phyloP scores from a whole-genome alignment of 176 grass and related monocot species.

The Aegilops sharonensis region DNA sequence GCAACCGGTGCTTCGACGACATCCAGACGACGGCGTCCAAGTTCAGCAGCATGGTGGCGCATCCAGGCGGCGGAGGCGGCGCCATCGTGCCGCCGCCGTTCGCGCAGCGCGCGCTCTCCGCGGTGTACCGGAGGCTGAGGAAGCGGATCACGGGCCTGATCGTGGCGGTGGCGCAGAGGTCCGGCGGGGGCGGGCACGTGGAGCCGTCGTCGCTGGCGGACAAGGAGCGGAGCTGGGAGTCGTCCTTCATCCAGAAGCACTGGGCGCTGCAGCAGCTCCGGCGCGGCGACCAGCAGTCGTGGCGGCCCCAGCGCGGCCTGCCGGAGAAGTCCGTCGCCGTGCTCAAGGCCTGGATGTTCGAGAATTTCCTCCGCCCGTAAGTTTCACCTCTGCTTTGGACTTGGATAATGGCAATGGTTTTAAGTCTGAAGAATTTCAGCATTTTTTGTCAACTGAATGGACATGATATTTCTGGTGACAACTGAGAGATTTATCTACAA shows the following conservation, averaged over 20 bases:
- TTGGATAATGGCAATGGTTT: not conserved
- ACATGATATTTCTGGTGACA: too few species aligned
- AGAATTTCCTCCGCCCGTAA: constrained; percentile 98
- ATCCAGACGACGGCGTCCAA: constrained; percentile 48
- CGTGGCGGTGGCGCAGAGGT: constrained; percentile 23
- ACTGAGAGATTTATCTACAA: too few species aligned
- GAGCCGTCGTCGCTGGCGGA: constrained; percentile 25
- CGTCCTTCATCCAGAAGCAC: constrained; percentile 89
- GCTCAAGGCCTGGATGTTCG: constrained; percentile 92
- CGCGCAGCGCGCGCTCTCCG: constrained; percentile 33
- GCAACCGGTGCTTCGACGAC: constrained; percentile 69
- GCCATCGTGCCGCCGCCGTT: constrained; percentile 37
- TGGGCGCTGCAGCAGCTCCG: constrained; percentile 77
- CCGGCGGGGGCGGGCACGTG: not conserved
- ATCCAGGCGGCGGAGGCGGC: constrained; percentile 3
- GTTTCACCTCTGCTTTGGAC: constrained; percentile 17
- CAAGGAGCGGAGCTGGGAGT: constrained; percentile 69
- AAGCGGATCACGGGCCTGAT: constrained; percentile 50
- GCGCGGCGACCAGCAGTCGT: constrained; percentile 64
- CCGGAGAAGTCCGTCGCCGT: constrained; percentile 94
- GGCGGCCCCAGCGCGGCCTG: constrained; percentile 80
- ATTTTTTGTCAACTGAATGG: too few species aligned
- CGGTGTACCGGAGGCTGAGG: constrained; percentile 50
- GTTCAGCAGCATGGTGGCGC: constrained; percentile 43
- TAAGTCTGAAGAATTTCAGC: too few species aligned